Base-by-base conservation (phyloP, 345 rosid species). In the Populus euphratica region DNA sequence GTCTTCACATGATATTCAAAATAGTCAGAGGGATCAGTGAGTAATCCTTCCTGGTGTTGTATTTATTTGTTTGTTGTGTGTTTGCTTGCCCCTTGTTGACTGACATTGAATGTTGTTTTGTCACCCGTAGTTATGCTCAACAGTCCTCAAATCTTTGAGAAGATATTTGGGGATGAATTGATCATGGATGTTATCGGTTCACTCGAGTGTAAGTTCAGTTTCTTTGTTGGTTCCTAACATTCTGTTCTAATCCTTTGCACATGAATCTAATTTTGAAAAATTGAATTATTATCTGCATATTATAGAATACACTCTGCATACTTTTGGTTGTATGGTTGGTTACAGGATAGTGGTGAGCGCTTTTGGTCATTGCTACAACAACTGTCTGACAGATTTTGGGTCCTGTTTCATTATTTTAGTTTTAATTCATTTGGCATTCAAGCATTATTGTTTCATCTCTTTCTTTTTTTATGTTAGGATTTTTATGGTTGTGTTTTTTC, bases 121-220 rank as follows among this genome's bases (percentile, higher is more conserved):
- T 77, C 72, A 61, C 73, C 27, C 72, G 90, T 93, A 96, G 99
- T 96, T 85, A 82, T 90, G 77, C 89, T 96, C 77, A 93, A 92
- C 78, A 93, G 86, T 81, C 85, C 87, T 84, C 93, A 87, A 84
- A 88, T 96, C 72, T 89, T 93, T 72, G 96, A 90, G 81, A 92
- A 85, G 85, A 86, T 93, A 71, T 89, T 92, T 71, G 96, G 90
- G 83, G 94, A 93, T 87, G 92, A 90, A 70, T 83, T 92, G 82
- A 88, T 96, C 83, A 89, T 96, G 93, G 93, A 93, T 79, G 82
- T 90, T 72, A 86, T 96, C 49, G 97, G 99, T 70, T 85, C 97
- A 76, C 98, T 96, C 17, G 99, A 93, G 88, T 90, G 99, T 96
- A 89, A 89, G 97, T 81, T 43, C 62, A 36, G 17, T 68, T 73